phyloP scores from a whole-genome alignment of 192 early-diverging fungal genomes.

The Funneliformis geosporum region DNA sequence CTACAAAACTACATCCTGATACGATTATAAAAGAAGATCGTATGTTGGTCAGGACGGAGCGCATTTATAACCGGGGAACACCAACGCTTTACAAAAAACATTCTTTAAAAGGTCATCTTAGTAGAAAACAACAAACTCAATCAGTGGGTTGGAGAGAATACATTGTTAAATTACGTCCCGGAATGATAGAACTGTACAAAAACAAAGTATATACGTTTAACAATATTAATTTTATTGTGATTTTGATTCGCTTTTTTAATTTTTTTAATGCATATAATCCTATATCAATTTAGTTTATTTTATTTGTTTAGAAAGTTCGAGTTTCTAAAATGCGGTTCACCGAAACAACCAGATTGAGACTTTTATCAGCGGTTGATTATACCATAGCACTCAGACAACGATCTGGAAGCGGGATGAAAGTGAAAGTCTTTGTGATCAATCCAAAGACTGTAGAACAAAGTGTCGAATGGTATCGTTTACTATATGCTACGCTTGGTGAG shows the following conservation, averaged over 20 bases:
- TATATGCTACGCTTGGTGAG: conserved; percentile 34
- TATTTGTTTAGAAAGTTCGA: conserved; percentile 36
- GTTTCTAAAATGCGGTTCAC: conserved; percentile 32
- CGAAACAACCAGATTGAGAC: conserved; percentile 15
- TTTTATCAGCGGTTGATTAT: conserved; percentile 43
- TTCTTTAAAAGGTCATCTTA: neutral
- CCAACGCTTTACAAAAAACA: neutral
- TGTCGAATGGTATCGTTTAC: conserved; percentile 42
- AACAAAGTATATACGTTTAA: neutral
- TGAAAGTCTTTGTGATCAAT: conserved; percentile 37
- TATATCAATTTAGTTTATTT: neutral
- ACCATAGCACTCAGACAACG: conserved; percentile 37
- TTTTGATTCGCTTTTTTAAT: neutral
- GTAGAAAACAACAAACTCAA: neutral
- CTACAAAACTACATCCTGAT: neutral
- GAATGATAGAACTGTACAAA: conserved; percentile 3
- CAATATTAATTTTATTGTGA: neutral
- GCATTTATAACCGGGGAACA: neutral
- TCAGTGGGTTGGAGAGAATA: conserved; percentile 24
- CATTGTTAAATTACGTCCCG: conserved; percentile 4
- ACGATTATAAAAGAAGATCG: conserved; percentile 12
- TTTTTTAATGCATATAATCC: neutral
- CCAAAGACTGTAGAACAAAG: conserved; percentile 35
- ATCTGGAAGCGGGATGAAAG: conserved; percentile 27
- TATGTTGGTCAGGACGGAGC: conserved; percentile 10